Evolutionary conservation across 805 yeast species (phyloP), one percentile per base, ranked within the genome.

Genomic region (Saccharomycopsis malanga): DNA sequence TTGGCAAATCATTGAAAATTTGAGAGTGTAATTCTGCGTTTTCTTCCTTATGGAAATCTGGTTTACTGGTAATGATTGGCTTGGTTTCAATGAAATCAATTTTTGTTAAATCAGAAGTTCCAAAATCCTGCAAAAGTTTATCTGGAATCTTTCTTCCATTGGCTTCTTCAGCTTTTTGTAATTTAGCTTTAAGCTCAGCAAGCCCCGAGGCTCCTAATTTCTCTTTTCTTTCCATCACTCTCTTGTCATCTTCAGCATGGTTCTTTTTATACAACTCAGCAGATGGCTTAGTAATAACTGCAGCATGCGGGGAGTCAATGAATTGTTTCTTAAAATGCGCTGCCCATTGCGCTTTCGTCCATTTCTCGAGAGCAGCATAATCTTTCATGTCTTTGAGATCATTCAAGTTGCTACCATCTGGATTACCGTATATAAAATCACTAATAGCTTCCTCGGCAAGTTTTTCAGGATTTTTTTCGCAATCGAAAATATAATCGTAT

Each of bases 91-190:
- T 85, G 57, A 93, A 87, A 4, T 73, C 65, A 42, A 93, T 87
- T 39, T 73, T 74, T 0, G 82, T 68, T 0, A 93, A 88, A 58
- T 87, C 86, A 3, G 95, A 89, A 21, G 75, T 73, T 2, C 76
- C 75, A 63, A 87, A 88, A 22, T 70, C 59, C 2, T 73, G 66
- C 17, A 91, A 61, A 4, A 88, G 65, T 1, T 71, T 72, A 9
- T 75, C 72, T 0, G 98, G 97, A 52, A 93, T 83, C 20, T 84
- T 83, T n/a, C 58, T 66, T 59, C 87, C 84, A 61, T 91, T 91
- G 40, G 69, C 71, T 2, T 61, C 68, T 56, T 78, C 81, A 0
- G 97, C 97, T 0, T 58, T 52, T 22, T 79, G 71, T 35, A 93
- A 67, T 42, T 68, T 67, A 22, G 70, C 61, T 10, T 66, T 75